Base-by-base conservation (phyloP, 148 eudicot genomes). In the Beta vulgaris region DNA sequence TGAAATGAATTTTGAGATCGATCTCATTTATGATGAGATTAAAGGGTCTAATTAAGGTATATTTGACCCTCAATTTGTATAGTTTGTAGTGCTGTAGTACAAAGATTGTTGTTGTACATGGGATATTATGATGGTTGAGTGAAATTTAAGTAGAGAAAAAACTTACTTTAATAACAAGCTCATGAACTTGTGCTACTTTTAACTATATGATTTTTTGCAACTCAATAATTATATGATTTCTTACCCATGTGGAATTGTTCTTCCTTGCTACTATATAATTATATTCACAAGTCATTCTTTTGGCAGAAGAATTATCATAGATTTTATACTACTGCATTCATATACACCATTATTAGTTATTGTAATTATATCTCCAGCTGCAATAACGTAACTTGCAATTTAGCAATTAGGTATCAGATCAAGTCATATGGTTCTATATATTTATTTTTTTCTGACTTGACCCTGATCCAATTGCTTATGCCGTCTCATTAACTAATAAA, bases 11-110 rank as follows among this genome's bases (percentile, higher is more conserved):
- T 69, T 75, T 51, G 23, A 80, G 72, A 75, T 75, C 72, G 72
- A 75, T 75, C 72, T 54, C 42, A 39, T 73, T 14, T 14, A 21
- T 75, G 8, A 26, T 54, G 48, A n/a, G 42, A 16, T 13, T 8
- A 64, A 64, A 64, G 46, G 62, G 44, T 16, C 25, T 14, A 1
- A n/a, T 1, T 32, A 62, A 34, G 48, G 35, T 25, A 35, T 16
- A 65, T 42, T 8, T 60, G 53, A 66, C 72, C 72, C 71, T 55
- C 5, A 76, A 81, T 76, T 68, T 81, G 83, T 81, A 76, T 81
- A 80, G 79, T 69, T 70, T 48, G 72, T 76, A 76, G 44, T 76
- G 13, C 12, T 32, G 7, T 48, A 69, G 74, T 79, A 69, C 62
- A 68, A 53, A 59, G 68, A 31, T 73, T 73, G 68, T 21, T 74